A percentile compares a stretch with the other conserved stretches of the same genome.
Conservation (phyloP, 2,329 filamentous ascomycete genomes). For the Pseudomassariella vexata region DNA sequence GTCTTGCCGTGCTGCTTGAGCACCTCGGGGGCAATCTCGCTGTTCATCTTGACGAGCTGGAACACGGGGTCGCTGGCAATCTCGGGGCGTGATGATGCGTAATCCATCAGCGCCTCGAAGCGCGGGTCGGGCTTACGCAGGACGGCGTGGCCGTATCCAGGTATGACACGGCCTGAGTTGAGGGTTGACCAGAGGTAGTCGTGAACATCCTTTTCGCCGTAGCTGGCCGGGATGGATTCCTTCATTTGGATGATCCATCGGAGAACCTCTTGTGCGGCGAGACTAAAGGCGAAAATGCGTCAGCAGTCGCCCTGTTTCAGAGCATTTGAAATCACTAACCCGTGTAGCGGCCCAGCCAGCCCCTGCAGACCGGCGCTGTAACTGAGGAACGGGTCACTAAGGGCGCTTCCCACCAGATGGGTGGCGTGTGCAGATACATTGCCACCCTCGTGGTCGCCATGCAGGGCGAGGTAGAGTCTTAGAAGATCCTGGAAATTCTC, state of each 20-base stretch:
- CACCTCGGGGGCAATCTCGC: slow-evolving; percentile 82
- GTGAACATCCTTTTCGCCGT: slow-evolving; percentile 75
- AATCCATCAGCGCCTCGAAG: slow-evolving; percentile 96
- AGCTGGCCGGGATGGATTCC: slow-evolving; percentile 70
- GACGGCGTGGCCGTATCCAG: slow-evolving; percentile 92
- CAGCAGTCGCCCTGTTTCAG: slow-evolving; percentile 2
- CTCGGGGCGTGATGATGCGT: slow-evolving; percentile 76
- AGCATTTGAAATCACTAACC: slow-evolving; percentile 36
- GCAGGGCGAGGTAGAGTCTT: slow-evolving; percentile 88
- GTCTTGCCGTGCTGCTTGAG: slow-evolving; percentile 96
- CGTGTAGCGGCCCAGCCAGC: slow-evolving; percentile 88
- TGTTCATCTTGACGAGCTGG: slow-evolving; percentile 90
- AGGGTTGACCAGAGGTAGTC: slow-evolving; percentile 90
- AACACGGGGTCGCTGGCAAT: slow-evolving; percentile 87
- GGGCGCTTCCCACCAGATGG: slow-evolving; percentile 88
- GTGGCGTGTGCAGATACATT: slow-evolving; percentile 96
- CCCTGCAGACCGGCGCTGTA: slow-evolving; percentile 95
- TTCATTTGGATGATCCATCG: slow-evolving; percentile 98
- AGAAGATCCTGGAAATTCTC: slow-evolving; percentile 94
- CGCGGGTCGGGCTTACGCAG: slow-evolving; percentile 95
- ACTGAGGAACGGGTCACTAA: slow-evolving; percentile 91
- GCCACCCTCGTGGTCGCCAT: slow-evolving; percentile 96
- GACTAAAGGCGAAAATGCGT: slow-evolving; percentile 37
- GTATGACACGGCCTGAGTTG: slow-evolving; percentile 89
- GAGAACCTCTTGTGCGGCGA: slow-evolving; percentile 94